Evolutionary conservation across 345 rosid species (phyloP).

Genomic region (Excoecaria agallocha): DNA sequence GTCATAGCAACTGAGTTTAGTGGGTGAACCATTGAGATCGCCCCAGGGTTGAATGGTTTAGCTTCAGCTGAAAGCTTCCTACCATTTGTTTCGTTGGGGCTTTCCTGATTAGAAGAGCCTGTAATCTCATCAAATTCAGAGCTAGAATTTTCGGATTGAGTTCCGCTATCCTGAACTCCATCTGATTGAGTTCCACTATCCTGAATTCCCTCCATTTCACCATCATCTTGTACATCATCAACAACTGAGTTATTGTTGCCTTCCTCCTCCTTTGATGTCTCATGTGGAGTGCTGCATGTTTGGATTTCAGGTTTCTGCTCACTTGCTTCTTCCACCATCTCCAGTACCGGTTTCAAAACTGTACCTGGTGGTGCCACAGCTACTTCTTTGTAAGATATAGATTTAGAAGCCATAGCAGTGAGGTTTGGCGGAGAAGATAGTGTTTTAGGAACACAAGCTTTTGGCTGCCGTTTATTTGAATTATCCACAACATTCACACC

Average conservation of each 20-base stretch:
- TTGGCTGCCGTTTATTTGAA: conserved; percentile 24
- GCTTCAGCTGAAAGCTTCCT: conserved; percentile 71
- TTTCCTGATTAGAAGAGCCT: conserved; percentile 32
- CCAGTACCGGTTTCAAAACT: conserved; percentile 45
- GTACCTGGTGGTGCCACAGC: conserved; percentile 66
- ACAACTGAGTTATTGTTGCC: conserved; percentile 13
- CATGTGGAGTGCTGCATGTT: conserved; percentile 19
- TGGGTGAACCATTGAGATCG: conserved; percentile 25
- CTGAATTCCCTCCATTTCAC: conserved; percentile 26
- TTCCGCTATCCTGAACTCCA: conserved; percentile 25
- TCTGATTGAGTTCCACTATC: conserved; percentile 26
- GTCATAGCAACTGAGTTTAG: conserved; percentile 36
- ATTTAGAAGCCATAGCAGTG: conserved; percentile 46
- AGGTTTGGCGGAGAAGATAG: conserved; percentile 35
- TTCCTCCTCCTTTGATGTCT: conserved; percentile 34
- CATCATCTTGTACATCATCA: conserved; percentile 23
- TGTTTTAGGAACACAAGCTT: conserved; percentile 32
- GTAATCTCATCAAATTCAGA: conserved; percentile 29
- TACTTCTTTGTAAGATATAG: conserved; percentile 66
- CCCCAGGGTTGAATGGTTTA: conserved; percentile 58
- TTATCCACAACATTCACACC: conserved; percentile 25
- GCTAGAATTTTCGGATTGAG: conserved; percentile 29
- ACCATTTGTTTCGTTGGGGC: conserved; percentile 40
- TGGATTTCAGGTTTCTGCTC: conserved; percentile 38
- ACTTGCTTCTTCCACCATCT: conserved; percentile 33